Evolutionary conservation across 805 yeast species (phyloP), one percentile per base, ranked within the genome.

Genomic region (Torulaspora indica): DNA sequence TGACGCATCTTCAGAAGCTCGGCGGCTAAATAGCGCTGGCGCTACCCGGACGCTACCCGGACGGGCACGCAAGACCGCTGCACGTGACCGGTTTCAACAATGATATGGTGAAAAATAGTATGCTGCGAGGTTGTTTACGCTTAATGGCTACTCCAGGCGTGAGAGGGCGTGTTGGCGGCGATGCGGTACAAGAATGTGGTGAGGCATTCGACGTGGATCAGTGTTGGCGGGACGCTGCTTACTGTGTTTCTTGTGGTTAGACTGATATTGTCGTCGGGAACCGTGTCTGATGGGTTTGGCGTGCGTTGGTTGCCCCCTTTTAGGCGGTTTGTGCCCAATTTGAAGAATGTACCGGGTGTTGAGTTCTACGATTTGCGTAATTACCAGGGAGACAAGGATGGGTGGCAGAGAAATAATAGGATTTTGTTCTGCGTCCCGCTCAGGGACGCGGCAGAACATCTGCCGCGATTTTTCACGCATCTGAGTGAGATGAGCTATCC

Each of bases 401-500:
- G 96, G 6, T 84, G 93, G 93, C 84, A 82, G 55, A 69, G 72
- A 38, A 78, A 76, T 10, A 96, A 90, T 60, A 73, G 95, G 38
- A 82, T 89, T 15, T 69, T 89, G 46, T 85, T 87, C 53, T 79
- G 91, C 54, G 95, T 90, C 8, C 97, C 97, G 5, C 72, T 89
- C 53, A 78, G 97, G 69, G 96, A 90, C 63, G 97, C 97, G 1
- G 85, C 90, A 2, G 78, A 82, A 14, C 96, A 88, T 70, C 71
- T 89, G 62, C 91, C 93, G 33, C 81, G 88, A 86, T 87, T 90
- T 57, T 90, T 89, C 60, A 76, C 79, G 25, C 95, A 89, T 65
- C 74, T 90, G 82, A 71, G 68, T 43, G 81, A 82, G 61, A 71
- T 89, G 63, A 79, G 95, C 1, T 89, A 89, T 64, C 96, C 95